Evolutionary conservation across 495 filamentous ascomycete species (phyloP).

Genomic region (Penicillium pancosmium): DNA sequence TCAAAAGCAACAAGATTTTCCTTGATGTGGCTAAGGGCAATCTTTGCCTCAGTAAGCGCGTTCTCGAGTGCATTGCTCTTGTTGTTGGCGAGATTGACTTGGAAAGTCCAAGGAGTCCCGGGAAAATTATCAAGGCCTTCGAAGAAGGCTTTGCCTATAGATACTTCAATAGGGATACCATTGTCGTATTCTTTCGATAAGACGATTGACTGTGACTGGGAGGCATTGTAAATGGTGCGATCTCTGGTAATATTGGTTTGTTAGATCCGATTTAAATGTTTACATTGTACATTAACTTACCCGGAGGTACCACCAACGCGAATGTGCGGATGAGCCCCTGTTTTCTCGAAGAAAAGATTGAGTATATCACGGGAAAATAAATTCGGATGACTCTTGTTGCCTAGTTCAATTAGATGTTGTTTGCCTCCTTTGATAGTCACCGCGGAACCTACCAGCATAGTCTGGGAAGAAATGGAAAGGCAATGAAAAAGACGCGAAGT

Average conservation of each 20-base stretch:
- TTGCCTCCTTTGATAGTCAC: not conserved
- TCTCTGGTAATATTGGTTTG: conserved; percentile 8
- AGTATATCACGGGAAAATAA: conserved; percentile 19
- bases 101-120: conserved; percentile 21
- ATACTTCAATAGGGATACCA: conserved; percentile 21
- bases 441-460: conserved; percentile 7
- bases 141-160: conserved; percentile 12
- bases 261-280: not conserved
- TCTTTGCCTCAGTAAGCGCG: conserved; percentile 15
- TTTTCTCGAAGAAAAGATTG: conserved; percentile 14
- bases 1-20: conserved; percentile 19
- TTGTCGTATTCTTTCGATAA: conserved; percentile 15
- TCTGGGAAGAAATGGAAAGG: conserved; percentile 18
- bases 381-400: conserved; percentile 20
- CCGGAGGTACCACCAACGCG: conserved; percentile 21
- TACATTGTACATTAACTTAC: not conserved
- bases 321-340: conserved; percentile 17
- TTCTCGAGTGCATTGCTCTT: conserved; percentile 18
- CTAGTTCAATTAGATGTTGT: not conserved
- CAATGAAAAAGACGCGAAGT: conserved; percentile 12
- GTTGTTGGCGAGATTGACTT: conserved; percentile 25
- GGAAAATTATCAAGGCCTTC: conserved; percentile 24
- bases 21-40: conserved; percentile 19
- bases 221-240: conserved; percentile 18
- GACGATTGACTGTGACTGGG: conserved; percentile 15